Evolutionary conservation across 352 stramenopile genomes (phyloP).

Genomic region (Phytophthora fragariae): DNA sequence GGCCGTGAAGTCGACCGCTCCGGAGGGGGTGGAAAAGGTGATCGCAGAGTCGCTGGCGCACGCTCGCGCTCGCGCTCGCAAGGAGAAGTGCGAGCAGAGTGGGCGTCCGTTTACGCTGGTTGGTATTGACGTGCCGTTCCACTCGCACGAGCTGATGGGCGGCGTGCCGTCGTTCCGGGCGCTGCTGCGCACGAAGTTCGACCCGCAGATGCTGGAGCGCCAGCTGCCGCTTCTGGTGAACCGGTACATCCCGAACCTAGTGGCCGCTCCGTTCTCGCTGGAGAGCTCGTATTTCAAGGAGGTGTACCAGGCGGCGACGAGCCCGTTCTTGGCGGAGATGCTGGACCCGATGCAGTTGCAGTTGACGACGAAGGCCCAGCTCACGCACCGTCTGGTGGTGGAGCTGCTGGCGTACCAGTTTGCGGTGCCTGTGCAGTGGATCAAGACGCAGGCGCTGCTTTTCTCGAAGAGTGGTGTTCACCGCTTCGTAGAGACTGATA

Average conservation of each 20-base stretch:
- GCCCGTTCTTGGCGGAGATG: constrained; percentile 69
- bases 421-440: constrained; percentile 90
- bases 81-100: constrained; percentile 59
- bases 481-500: constrained; percentile 85
- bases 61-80: constrained; percentile 59
- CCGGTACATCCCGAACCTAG: constrained; percentile 89
- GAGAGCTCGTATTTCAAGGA: constrained; percentile 79
- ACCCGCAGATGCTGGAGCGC: constrained; percentile 65
- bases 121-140: constrained; percentile 91
- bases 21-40: constrained; percentile 54
- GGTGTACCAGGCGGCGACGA: constrained; percentile 77
- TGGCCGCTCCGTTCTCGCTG: constrained; percentile 81
- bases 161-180: constrained; percentile 84
- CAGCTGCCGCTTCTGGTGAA: constrained; percentile 75
- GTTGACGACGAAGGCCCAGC: constrained; percentile 68
- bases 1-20: constrained; percentile 54
- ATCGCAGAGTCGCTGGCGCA: constrained; percentile 68
- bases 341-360: constrained; percentile 80
- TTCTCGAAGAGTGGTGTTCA: constrained; percentile 68
- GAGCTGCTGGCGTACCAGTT: constrained; percentile 92
- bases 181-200: constrained; percentile 77
- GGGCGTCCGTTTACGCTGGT: constrained; percentile 70
- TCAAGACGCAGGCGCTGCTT: constrained; percentile 84
- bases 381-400: constrained; percentile 79
- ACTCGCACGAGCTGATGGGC: constrained; percentile 82